Percentiles rank a stretch among this genome's conserved stretches.
phyloP scores from a whole-genome alignment of 768 basidiomycete species.

The Mycena maculata region DNA sequence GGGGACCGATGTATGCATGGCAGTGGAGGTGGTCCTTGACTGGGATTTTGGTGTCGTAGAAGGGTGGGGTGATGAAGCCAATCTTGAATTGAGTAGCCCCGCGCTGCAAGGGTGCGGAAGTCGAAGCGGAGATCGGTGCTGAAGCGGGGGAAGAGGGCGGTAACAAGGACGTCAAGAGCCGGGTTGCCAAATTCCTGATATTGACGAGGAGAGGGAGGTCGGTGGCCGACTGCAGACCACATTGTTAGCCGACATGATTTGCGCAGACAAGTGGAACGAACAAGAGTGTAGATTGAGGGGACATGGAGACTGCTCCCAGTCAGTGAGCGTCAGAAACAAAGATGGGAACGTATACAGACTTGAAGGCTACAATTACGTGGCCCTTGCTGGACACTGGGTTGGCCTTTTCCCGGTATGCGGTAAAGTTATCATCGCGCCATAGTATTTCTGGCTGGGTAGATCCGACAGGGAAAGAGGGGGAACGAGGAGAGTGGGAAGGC shows the following conservation, averaged over 20 bases:
- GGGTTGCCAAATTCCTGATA: constrained; percentile 67
- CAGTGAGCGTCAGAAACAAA: not conserved
- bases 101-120: constrained; percentile 47
- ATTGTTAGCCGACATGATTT: constrained; percentile 14
- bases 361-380: constrained; percentile 81
- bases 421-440: constrained; percentile 84
- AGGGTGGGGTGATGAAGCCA: constrained; percentile 84
- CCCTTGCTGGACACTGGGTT: constrained; percentile 80
- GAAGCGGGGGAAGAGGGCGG: constrained; percentile 46
- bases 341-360: constrained; percentile 59
- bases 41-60: constrained; percentile 82
- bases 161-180: constrained; percentile 63
- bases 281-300: constrained; percentile 79
- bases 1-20: constrained; percentile 76
- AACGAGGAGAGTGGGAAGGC: constrained; percentile 56
- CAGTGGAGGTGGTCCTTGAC: constrained; percentile 84
- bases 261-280: constrained; percentile 48
- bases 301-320: constrained; percentile 70
- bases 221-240: constrained; percentile 67
- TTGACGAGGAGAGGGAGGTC: constrained; percentile 79
- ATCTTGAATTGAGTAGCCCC: constrained; percentile 62
- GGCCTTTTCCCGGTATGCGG: constrained; percentile 75
- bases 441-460: constrained; percentile 70
- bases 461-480: constrained; percentile 58
- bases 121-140: constrained; percentile 46